Evolutionary conservation across 805 yeast genomes (phyloP), one percentile per base, ranked within the genome.

Genomic region (Candida incommunis): DNA sequence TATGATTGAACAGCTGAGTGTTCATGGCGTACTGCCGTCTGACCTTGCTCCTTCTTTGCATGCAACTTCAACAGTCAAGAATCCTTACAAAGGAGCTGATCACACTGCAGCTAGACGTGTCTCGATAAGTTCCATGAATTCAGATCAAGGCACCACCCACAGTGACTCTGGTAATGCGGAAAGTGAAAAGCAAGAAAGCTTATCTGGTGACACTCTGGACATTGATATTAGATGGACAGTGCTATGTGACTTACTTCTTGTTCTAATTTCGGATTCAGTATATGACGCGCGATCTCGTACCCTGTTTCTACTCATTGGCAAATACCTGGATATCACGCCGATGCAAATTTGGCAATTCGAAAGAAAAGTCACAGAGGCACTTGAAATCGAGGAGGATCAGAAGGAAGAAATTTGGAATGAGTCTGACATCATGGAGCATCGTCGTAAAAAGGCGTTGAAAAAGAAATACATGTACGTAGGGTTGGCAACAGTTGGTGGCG

Each of bases 401-500:
- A 76, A 80, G 16, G 90, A 82, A 43, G 82, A 82, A 59, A 72
- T 77, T 9, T 81, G 88, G 78, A 78, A 85, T 54, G 90, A 83
- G 53, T 57, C 61, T 7, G 78, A 75, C 47, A 76, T 84, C 46
- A 70, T 92, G 57, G 78, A 78, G 40, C 72, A 71, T 26, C 79
- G 94, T 54, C 70, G 83, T n/a, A 81, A 77, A 56, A 74, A 68
- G 51, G 75, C 78, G 43, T 72, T 71, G 51, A 75, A 73, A 50
- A 79, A 72, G 56, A 80, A 88, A 56, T 66, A 85, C 60, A 80
- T 86, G 44, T 87, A 84, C 56, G 83, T 92, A 50, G 99, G 97
- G 0, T 65, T 92, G 42, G 99, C 99, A 0, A 92, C 97, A 4
- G 71, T 88, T 15, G 97, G 97, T 23, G 99, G 99, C 2, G 88